Base-by-base conservation (phyloP, 2,329 filamentous ascomycete species). In the Thermoascus crustaceus region DNA sequence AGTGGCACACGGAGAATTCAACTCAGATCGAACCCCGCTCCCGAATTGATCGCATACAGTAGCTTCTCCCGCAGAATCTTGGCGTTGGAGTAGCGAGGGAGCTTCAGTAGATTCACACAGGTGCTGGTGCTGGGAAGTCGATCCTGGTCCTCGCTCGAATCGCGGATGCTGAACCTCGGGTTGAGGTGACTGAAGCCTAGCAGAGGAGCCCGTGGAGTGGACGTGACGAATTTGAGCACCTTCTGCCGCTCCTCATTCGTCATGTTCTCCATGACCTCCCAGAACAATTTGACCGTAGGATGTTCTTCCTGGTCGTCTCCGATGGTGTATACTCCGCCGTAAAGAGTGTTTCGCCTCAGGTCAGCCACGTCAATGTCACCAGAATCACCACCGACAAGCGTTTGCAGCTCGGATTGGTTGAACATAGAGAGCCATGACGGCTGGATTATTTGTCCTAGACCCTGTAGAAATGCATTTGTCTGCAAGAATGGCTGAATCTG, bases 371-470 rank as follows among this genome's bases (percentile, higher is more conserved):
- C 82, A 39, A 98, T 93, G 42, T 85, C 80, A 7, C 80, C 80
- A 18, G 79, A 81, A 49, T 94, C 87, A 27, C 91, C 91, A 35
- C 87, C 85, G 10, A 98, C 83, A 4, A 98, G 78, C 1, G 85
- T 91, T 63, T 96, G 91, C 4, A 98, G 73, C 58, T 98, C 91
- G 3, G 78, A 78, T 58, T 95, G 89, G 60, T 98, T 98, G 69
- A 98, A 98, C 91, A 98, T 96, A 50, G 82, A 87, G 4, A 98
- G 73, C 91, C 91, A 98, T 3, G 78, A 77, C 0, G 89, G 88
- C 39, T 88, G 82, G 45, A 98, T 91, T 54, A 98, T 94, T 45
- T 80, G 73, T 14, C 83, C 78, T 1, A 98, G 76, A 0, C 91
- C 91, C 37, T 78, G 78, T 5, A 98, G 73, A 58, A 98, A 98